phyloP scores from a whole-genome alignment of 768 basidiomycete genomes.

The Russula abietina region DNA sequence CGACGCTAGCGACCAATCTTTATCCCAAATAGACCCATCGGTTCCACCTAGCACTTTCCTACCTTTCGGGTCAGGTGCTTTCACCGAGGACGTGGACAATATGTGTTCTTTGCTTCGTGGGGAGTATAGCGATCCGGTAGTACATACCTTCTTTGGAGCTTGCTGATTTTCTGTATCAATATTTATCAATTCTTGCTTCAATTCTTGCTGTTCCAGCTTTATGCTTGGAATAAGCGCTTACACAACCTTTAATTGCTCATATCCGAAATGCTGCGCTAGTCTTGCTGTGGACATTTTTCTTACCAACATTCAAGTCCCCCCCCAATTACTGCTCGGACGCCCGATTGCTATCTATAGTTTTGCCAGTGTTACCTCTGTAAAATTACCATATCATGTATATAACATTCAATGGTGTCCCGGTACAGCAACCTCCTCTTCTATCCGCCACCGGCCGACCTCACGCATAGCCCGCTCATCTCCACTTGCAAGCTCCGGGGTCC shows the following conservation, averaged over 20 bases:
- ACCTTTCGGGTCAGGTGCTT: background rate
- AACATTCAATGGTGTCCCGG: constrained; percentile 49
- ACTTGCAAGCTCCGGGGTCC: constrained; percentile 52
- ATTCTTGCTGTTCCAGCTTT: background rate
- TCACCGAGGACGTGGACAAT: background rate
- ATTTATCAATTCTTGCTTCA: background rate
- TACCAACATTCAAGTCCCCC: background rate
- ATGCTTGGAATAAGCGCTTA: background rate
- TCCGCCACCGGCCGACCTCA: constrained; percentile 83
- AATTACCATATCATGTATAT: background rate
- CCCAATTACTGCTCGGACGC: background rate
- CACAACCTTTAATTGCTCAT: background rate
- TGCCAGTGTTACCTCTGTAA: background rate
- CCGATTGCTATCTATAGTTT: background rate
- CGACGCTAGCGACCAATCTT: background rate
- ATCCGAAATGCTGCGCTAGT: background rate
- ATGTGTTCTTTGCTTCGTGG: background rate
- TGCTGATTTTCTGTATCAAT: background rate
- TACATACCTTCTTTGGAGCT: background rate
- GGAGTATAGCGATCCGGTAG: background rate
- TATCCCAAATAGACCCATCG: background rate
- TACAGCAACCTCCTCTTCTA: constrained; percentile 64
- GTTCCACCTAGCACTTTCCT: constrained; percentile 4
- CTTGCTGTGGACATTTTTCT: background rate
- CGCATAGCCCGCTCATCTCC: constrained; percentile 85